Conservation (phyloP, 2,329 filamentous ascomycete genomes). For the Aspergillus pseudoviridinutans region DNA sequence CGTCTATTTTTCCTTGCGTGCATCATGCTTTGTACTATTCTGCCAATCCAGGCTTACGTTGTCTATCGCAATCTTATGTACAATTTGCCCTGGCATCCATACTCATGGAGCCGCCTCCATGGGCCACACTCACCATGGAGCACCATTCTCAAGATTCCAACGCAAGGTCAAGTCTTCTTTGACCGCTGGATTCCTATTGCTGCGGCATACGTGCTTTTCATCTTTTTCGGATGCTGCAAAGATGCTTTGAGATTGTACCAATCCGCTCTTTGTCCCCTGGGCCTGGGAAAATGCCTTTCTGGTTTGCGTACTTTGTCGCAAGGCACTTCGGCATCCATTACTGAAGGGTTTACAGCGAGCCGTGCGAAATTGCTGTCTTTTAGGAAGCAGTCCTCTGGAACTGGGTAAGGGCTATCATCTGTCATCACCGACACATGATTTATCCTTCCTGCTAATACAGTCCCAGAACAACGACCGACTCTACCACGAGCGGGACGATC, state of each 20-base stretch:
- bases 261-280: constrained; percentile 40
- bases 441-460: constrained; percentile 1
- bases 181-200: constrained; percentile 58
- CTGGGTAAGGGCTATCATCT: constrained; percentile 12
- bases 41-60: constrained; percentile 53
- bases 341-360: constrained; percentile 22
- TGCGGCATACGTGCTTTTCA: constrained; percentile 54
- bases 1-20: constrained; percentile 50
- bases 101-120: constrained; percentile 54
- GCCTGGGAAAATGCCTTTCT: constrained; percentile 35
- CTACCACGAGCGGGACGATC: not conserved
- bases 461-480: constrained; percentile 8
- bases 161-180: constrained; percentile 43
- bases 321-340: constrained; percentile 6
- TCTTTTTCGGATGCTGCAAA: constrained; percentile 62
- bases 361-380: constrained; percentile 25
- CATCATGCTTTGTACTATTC: constrained; percentile 51
- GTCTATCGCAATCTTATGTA: constrained; percentile 42
- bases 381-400: constrained; percentile 13
- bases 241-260: constrained; percentile 58
- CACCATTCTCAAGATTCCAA: constrained; percentile 46
- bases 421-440: not conserved
- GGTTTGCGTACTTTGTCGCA: constrained; percentile 15
- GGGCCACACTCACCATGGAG: constrained; percentile 48
- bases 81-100: constrained; percentile 38